phyloP scores from a whole-genome alignment of 352 stramenopile genomes.

The Phytophthora constricta region DNA sequence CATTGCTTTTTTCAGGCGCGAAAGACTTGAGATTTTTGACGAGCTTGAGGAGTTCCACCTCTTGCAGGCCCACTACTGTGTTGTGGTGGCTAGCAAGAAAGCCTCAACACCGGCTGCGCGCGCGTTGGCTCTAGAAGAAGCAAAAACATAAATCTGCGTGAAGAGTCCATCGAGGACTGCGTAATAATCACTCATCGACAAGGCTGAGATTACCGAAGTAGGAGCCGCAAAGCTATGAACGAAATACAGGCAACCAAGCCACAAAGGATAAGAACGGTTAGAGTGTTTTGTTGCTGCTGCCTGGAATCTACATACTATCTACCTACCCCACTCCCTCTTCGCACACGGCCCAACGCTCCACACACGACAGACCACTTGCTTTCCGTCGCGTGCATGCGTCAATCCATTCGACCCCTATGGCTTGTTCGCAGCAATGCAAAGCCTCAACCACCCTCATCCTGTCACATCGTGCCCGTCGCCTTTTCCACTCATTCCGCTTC shows the following conservation, averaged over 20 bases:
- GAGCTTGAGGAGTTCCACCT: slow-evolving; percentile 94
- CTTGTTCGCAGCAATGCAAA: slow-evolving; percentile 25
- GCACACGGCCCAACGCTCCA: slow-evolving; percentile 27
- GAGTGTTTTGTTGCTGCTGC: slow-evolving; percentile 31
- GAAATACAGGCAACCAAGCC: not conserved
- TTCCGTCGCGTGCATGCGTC: slow-evolving; percentile 23
- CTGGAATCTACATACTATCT: slow-evolving; percentile 34
- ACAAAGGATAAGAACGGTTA: slow-evolving; percentile 33
- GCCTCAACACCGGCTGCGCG: slow-evolving; percentile 33
- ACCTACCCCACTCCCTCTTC: slow-evolving; percentile 33
- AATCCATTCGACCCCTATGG: slow-evolving; percentile 12
- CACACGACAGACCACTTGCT: slow-evolving; percentile 23
- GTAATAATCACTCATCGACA: no score
- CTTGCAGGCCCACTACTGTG: slow-evolving; percentile 91
- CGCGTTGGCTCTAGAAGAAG: slow-evolving; percentile 39
- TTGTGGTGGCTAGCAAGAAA: slow-evolving; percentile 81
- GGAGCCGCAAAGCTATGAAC: not conserved
- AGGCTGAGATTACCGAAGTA: no score
- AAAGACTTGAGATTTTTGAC: slow-evolving; percentile 92
- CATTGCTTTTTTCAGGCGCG: slow-evolving; percentile 49
- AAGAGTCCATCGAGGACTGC: no score
- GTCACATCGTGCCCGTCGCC: slow-evolving; percentile 27
- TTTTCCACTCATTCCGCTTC: slow-evolving; percentile 30
- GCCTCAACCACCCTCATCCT: slow-evolving; percentile 15
- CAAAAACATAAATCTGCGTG: slow-evolving; percentile 27